Percentiles rank a stretch among this genome's conserved stretches.
phyloP scores from a whole-genome alignment of 2,329 filamentous ascomycete genomes.

The Ceratocystis colombiana region DNA sequence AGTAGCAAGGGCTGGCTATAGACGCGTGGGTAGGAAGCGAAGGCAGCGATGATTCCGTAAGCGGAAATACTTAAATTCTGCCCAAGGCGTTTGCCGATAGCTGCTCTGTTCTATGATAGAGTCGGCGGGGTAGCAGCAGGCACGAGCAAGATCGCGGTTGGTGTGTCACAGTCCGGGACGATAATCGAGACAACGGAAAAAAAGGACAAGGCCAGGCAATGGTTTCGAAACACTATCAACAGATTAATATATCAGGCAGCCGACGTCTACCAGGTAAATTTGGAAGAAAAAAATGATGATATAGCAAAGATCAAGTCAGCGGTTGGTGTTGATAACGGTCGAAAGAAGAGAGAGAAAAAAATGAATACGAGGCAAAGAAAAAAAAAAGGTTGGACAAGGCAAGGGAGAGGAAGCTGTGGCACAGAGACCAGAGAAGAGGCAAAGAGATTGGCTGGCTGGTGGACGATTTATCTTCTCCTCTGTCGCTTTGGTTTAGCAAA shows the following conservation, averaged over 20 bases:
- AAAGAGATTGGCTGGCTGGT: no score
- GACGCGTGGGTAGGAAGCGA: no score
- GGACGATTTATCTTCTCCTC: no score
- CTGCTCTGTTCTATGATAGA: background rate
- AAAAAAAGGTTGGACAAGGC: conserved; percentile 12
- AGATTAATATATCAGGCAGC: background rate
- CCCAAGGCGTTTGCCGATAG: no score
- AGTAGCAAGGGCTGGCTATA: background rate
- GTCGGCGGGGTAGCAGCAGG: conserved; percentile 12
- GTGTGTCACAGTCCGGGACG: background rate
- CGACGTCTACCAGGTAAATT: background rate
- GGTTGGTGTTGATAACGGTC: background rate
- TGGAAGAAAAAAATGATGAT: background rate
- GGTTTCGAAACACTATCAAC: background rate
- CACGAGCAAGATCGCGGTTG: background rate
- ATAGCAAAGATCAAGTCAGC: background rate
- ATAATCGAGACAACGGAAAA: background rate
- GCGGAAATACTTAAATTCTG: no score
- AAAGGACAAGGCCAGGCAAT: background rate
- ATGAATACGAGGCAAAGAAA: conserved; percentile 3
- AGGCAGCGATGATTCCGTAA: no score
- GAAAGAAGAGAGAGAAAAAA: background rate
- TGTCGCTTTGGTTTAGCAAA: background rate
- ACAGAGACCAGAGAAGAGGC: background rate
- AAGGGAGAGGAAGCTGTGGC: background rate